phyloP scores from a whole-genome alignment of 2,329 filamentous ascomycete genomes.

The Microcyclosporella mali region DNA sequence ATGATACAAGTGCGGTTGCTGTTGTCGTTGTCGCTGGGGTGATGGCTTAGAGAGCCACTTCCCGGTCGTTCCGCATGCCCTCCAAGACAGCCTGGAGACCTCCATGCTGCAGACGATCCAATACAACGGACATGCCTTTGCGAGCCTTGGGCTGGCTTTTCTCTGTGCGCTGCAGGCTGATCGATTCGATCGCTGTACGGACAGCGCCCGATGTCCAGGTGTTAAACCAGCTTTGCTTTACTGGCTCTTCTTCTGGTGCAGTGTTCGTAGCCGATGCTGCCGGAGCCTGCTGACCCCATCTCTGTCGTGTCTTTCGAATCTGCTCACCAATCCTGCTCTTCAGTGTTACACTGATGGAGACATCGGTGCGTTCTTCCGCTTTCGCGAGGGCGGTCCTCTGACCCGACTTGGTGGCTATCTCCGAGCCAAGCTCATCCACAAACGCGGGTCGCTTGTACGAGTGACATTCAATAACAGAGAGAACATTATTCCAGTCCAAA shows the following conservation, averaged over 20 bases:
- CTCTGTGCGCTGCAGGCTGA: slow-evolving; percentile 69
- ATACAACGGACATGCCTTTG: slow-evolving; percentile 75
- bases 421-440: slow-evolving; percentile 15
- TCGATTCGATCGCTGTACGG: slow-evolving; percentile 71
- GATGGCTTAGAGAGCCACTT: slow-evolving; percentile 11
- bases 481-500: slow-evolving; percentile 72
- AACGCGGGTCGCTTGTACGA: slow-evolving; percentile 51
- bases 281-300: slow-evolving; percentile 34
- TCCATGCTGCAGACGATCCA: slow-evolving; percentile 62
- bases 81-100: slow-evolving; percentile 65
- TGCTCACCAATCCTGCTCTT: slow-evolving; percentile 66
- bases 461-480: slow-evolving; percentile 73
- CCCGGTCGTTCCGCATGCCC: slow-evolving; percentile 58
- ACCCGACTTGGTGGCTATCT: not conserved
- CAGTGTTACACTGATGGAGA: slow-evolving; percentile 68
- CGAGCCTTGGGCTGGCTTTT: slow-evolving; percentile 74
- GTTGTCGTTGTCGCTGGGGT: not conserved
- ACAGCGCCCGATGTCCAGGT: slow-evolving; percentile 65
- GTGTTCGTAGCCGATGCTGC: slow-evolving; percentile 35
- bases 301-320: slow-evolving; percentile 49
- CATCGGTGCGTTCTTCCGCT: slow-evolving; percentile 51
- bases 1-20: slow-evolving; percentile 2
- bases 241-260: slow-evolving; percentile 39
- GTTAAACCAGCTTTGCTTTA: slow-evolving; percentile 52
- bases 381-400: slow-evolving; percentile 11